Evolutionary conservation across 1,284 basidiomycete species (phyloP).

Genomic region (Hemileia vastatrix): DNA sequence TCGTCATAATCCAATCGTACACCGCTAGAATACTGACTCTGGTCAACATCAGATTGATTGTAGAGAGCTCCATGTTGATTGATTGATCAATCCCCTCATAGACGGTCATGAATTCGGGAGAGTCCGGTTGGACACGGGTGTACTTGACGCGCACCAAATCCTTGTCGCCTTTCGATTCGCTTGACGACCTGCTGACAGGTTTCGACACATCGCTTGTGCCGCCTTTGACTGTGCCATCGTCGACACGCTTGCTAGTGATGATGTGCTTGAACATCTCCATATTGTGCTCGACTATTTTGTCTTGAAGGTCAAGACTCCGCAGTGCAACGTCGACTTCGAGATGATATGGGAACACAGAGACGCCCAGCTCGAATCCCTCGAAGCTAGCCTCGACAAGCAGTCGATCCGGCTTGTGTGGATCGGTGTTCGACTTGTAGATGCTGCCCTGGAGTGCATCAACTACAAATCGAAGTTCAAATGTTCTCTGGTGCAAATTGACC

Average conservation of each 20-base stretch:
- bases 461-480: slow-evolving; percentile 77
- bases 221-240: slow-evolving; percentile 50
- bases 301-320: slow-evolving; percentile 75
- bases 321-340: slow-evolving; percentile 63
- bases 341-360: slow-evolving; percentile 22
- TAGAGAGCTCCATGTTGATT: slow-evolving; percentile 79
- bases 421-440: slow-evolving; percentile 58
- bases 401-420: slow-evolving; percentile 55
- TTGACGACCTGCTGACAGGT: slow-evolving; percentile 47
- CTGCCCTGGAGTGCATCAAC: slow-evolving; percentile 76
- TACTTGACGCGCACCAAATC: slow-evolving; percentile 78
- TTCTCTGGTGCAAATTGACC: slow-evolving; percentile 63
- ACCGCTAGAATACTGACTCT: slow-evolving; percentile 86
- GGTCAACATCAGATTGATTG: slow-evolving; percentile 77
- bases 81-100: slow-evolving; percentile 83
- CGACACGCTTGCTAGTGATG: slow-evolving; percentile 71
- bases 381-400: slow-evolving; percentile 70
- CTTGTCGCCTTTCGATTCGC: slow-evolving; percentile 40
- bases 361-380: slow-evolving; percentile 66
- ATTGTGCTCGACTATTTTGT: slow-evolving; percentile 66
- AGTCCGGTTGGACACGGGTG: slow-evolving; percentile 67
- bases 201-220: slow-evolving; percentile 66
- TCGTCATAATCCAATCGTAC: slow-evolving; percentile 97
- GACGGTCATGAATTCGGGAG: slow-evolving; percentile 71
- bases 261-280: slow-evolving; percentile 51